These are phyloP conservation scores for Fusarium coicis DNA, from an alignment of 2,329 filamentous ascomycete species.

Conservation along the genomic window DNA sequence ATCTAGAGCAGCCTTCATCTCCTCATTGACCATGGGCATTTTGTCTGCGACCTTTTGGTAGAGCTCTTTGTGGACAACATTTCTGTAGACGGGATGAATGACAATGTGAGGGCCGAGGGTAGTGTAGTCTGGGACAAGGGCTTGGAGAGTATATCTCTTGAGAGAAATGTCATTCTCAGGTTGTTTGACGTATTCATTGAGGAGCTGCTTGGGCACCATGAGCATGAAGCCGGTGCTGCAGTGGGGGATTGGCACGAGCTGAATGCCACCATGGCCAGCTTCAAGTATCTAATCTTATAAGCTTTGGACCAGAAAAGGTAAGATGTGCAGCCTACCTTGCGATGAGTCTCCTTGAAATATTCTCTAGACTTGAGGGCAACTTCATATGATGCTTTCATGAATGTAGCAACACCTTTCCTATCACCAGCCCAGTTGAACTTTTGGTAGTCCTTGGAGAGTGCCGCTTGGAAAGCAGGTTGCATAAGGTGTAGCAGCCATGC, in stretches of 20 bases:
- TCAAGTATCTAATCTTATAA: conserved; percentile 3
- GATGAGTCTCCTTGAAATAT: conserved; percentile 14
- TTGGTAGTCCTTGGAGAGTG: conserved; percentile 8
- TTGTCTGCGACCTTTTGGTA: conserved; percentile 23
- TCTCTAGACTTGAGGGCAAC: conserved; percentile 16
- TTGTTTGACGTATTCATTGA: conserved; percentile 25
- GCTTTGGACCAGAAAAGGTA: accelerated
- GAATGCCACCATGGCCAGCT: conserved; percentile 15
- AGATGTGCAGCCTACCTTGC: neutral
- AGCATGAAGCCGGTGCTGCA: conserved; percentile 27
- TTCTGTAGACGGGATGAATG: conserved; percentile 26
- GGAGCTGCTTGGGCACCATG: conserved; percentile 21
- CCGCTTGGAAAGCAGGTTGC: conserved; percentile 18
- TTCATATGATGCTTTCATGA: conserved; percentile 18
- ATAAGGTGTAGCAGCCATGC: conserved; percentile 21
- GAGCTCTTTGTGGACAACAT: conserved; percentile 20
- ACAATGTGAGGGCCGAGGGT: conserved; percentile 22
- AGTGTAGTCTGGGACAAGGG: conserved; percentile 21
- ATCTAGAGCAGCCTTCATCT: conserved; percentile 14
- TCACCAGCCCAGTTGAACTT: conserved; percentile 21
- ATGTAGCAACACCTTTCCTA: conserved; percentile 15
- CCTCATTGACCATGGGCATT: conserved; percentile 24
- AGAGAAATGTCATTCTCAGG: conserved; percentile 25
- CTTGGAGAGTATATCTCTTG: conserved; percentile 24
- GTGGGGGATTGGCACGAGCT: conserved; percentile 24